Evolutionary conservation across 306 rosid species (phyloP).

Genomic region (Quercus agrifolia): DNA sequence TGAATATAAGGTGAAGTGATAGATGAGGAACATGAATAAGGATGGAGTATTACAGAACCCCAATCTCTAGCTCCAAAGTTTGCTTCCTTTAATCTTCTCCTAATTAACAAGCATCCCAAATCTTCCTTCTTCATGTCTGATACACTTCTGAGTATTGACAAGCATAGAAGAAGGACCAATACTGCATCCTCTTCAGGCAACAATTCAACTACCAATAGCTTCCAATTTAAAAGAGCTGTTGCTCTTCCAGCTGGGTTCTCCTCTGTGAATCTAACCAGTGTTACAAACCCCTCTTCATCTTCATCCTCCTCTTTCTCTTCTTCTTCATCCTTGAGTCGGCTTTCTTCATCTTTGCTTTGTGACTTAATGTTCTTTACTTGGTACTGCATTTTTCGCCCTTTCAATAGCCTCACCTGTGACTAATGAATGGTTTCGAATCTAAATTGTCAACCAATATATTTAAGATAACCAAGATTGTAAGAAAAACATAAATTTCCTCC

Average conservation of each 20-base stretch:
- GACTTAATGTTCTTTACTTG: conserved; percentile 33
- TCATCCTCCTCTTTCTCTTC: conserved; percentile 33
- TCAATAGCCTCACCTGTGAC: conserved; percentile 70
- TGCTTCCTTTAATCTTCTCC: conserved; percentile 76
- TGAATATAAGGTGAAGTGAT: conserved; percentile 56
- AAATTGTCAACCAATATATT: conserved; percentile 5
- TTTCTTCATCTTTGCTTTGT: conserved; percentile 22
- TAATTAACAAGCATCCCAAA: conserved; percentile 58
- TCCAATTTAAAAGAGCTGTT: conserved; percentile 87
- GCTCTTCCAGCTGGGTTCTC: conserved; percentile 72
- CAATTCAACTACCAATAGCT: conserved; percentile 63
- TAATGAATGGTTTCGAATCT: not conserved
- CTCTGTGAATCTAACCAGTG: conserved; percentile 66
- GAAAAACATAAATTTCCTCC: conserved; percentile 9
- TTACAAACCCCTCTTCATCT: conserved; percentile 63
- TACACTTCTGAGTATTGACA: conserved; percentile 67
- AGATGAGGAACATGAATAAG: conserved; percentile 41
- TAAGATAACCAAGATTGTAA: not conserved
- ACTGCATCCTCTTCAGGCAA: conserved; percentile 83
- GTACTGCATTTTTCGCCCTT: conserved; percentile 75
- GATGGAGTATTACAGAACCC: conserved; percentile 80
- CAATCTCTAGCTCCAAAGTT: conserved; percentile 64
- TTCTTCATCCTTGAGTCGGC: conserved; percentile 11
- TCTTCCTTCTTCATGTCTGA: conserved; percentile 77
- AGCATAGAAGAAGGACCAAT: conserved; percentile 65